Evolutionary conservation across 2,329 filamentous ascomycete genomes (phyloP).

Genomic region (Zymoseptoria passerinii): DNA sequence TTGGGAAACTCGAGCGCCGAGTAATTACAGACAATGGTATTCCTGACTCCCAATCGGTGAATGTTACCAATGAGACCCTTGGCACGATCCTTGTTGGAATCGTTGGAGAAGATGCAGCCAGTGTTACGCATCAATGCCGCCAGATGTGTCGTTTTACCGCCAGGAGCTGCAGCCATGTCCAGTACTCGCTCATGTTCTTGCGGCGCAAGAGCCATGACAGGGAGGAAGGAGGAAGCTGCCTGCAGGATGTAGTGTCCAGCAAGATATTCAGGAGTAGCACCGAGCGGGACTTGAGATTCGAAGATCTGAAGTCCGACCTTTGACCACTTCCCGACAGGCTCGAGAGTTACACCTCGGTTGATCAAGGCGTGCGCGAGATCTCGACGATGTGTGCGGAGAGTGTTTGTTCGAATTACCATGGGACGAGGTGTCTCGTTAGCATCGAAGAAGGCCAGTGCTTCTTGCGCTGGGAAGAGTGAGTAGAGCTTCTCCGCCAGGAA

Average conservation of each 20-base stretch:
- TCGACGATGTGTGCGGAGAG: constrained; percentile 64
- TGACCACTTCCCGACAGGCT: constrained; percentile 96
- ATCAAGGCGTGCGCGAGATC: constrained; percentile 90
- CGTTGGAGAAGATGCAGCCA: constrained; percentile 90
- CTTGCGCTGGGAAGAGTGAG: constrained; percentile 80
- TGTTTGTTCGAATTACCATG: constrained; percentile 95
- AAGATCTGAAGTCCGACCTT: constrained; percentile 97
- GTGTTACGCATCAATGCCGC: constrained; percentile 98
- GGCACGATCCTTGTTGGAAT: constrained; percentile 83
- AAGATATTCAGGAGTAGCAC: constrained; percentile 94
- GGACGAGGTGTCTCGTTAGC: constrained; percentile 93
- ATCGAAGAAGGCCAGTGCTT: constrained; percentile 97
- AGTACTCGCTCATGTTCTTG: constrained; percentile 88
- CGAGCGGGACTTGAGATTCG: constrained; percentile 76
- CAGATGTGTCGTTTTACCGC: constrained; percentile 93
- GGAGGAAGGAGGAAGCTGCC: constrained; percentile 91
- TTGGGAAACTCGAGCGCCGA: constrained; percentile 90
- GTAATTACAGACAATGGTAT: constrained; percentile 92
- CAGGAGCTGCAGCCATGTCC: constrained; percentile 90
- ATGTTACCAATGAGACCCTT: constrained; percentile 98
- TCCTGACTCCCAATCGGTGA: constrained; percentile 85
- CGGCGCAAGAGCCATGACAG: constrained; percentile 92
- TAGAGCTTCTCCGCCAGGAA: constrained; percentile 96
- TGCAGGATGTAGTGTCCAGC: constrained; percentile 97
- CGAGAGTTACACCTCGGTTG: constrained; percentile 90